Evolutionary conservation across 371 early-diverging fungal genomes (phyloP).

Genomic region (Apophysomyces variabilis): DNA sequence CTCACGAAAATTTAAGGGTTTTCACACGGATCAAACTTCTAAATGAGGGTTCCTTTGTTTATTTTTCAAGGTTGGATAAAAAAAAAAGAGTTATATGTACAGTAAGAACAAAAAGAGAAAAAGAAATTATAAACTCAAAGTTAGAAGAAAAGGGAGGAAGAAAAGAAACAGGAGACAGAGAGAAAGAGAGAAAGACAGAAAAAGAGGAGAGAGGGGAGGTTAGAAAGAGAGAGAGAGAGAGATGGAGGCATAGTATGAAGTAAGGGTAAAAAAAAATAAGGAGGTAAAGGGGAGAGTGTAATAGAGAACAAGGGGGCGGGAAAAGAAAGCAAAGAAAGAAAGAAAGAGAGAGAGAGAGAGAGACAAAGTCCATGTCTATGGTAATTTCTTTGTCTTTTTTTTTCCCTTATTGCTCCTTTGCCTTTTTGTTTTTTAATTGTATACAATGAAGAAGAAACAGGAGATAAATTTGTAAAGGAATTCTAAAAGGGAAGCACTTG

Average conservation of each 20-base stretch:
- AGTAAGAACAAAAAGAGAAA: too few relatives aligned
- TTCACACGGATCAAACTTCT: background rate
- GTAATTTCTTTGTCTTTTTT: too few relatives aligned
- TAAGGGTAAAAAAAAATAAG: background rate
- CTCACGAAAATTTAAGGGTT: slow-evolving; percentile 11
- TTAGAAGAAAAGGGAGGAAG: background rate
- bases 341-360: background rate
- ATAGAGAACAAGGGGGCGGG: background rate
- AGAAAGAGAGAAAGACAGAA: background rate
- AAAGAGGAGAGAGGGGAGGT: background rate
- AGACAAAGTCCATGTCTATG: background rate
- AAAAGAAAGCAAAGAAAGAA: background rate
- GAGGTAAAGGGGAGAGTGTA: background rate
- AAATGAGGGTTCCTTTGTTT: background rate
- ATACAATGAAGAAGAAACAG: too few relatives aligned
- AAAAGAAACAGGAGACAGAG: background rate
- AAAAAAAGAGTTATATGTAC: background rate
- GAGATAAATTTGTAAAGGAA: too few relatives aligned
- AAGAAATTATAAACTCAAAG: background rate
- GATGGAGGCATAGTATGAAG: background rate
- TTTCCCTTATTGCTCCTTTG: too few relatives aligned
- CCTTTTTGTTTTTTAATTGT: too few relatives aligned
- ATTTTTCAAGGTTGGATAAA: background rate
- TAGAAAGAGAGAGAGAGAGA: background rate
- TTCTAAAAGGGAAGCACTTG: slow-evolving; percentile 26